Base-by-base conservation (phyloP, 1,284 basidiomycete genomes). In the Fomitiporia mediterranea region DNA sequence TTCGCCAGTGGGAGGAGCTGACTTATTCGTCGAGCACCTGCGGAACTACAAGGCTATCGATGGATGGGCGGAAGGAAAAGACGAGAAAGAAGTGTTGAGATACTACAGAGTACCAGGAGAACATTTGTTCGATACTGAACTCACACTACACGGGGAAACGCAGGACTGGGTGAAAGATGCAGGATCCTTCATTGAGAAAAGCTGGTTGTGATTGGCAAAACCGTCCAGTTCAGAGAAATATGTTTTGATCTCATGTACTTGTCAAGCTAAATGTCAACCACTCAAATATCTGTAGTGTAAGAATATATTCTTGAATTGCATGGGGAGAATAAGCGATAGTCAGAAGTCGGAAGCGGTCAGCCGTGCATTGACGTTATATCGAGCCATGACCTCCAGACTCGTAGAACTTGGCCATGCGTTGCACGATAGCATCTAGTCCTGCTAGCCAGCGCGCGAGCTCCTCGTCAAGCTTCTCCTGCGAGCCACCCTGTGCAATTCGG, bases 401-500 rank as follows among this genome's bases (percentile, higher is more conserved):
- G 60, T 89, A 81, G 67, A 94, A 93, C 9, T 61, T 66, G 62
- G 83, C 81, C 71, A 92, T 74, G 55, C 81, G 82, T 59, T 70
- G 71, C 39, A 90, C 84, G 58, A 96, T 83, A 46, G 67, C 71
- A 61, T 92, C 87, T 35, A 98, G 75, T 0, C 84, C 91, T 2
- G 67, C 69, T 23, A 98, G 78, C 95, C 95, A 99, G 60, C 80
- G 83, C 40, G 75, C 71, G 32, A 98, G 77, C 69, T 93, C 90
- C 7, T 65, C 69, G 51, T 89, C 79, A 47, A 98, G 86, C 64
- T 84, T 85, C 53, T 87, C 86, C 21, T 81, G 72, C 17, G 84
- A 78, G 19, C 86, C 92, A 32, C 95, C 87, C 73, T 98, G 91
- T 21, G 84, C 80, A 50, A 99, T 81, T 62, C 91, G 87, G 46